Conservation (phyloP, 2,329 filamentous ascomycete genomes). For the Diaporthe vexans region DNA sequence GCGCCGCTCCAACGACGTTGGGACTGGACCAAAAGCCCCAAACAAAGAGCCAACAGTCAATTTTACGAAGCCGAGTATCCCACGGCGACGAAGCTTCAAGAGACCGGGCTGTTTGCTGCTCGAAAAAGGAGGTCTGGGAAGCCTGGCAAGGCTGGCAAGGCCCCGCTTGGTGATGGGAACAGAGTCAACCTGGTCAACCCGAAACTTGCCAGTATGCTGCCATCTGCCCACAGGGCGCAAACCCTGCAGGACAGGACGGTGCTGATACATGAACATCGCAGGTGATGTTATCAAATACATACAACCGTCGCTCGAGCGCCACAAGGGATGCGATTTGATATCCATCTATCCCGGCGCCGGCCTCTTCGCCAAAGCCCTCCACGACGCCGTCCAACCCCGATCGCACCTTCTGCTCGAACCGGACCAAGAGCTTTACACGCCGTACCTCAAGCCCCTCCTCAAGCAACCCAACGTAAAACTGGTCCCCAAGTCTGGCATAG, state of each 20-base stretch:
- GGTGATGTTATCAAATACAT: conserved; percentile 80
- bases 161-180: conserved; percentile 50
- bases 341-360: conserved; percentile 88
- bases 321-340: conserved; percentile 85
- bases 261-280: conserved; percentile 48
- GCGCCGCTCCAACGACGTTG: neutral
- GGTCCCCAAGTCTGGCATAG: conserved; percentile 69
- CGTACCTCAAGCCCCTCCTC: conserved; percentile 72
- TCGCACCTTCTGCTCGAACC: conserved; percentile 88
- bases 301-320: conserved; percentile 75
- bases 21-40: neutral
- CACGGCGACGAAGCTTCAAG: conserved; percentile 20
- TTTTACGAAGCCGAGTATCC: neutral
- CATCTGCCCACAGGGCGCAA: neutral
- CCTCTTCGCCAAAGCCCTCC: conserved; percentile 82
- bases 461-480: conserved; percentile 63
- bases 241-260: neutral
- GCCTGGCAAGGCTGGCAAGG: too few relatives aligned
- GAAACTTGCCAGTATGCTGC: conserved; percentile 43
- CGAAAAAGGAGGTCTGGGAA: neutral
- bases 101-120: neutral
- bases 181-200: conserved; percentile 68
- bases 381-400: conserved; percentile 81
- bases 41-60: fast-evolving
- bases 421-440: conserved; percentile 68